Base-by-base conservation (phyloP, 2,329 filamentous ascomycete species). In the Colletotrichum sp. region DNA sequence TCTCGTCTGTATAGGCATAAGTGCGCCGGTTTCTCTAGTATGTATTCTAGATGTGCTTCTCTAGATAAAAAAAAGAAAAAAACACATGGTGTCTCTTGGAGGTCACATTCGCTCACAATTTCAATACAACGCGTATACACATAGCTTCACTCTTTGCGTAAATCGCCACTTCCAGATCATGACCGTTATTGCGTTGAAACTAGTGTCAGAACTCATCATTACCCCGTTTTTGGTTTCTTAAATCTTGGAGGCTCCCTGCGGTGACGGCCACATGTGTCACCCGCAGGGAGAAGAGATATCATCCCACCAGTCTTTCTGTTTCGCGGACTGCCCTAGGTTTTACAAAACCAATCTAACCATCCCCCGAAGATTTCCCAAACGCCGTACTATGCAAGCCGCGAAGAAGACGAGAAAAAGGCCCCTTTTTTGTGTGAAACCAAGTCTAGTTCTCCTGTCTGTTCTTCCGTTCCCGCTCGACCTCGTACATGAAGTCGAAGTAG, bases 401-500 rank as follows among this genome's bases (percentile, higher is more conserved):
- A 84, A 78, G 71, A 77, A 76, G 75, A 76, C 70, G 67, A 73
- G 36, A 76, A 75, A 78, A 68, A 71, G 59, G 59, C 44, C 64
- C 70, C 64, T 52, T 68, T 36, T 68, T 72, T 69, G 19, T 61
- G 64, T 72, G 32, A 63, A 69, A 64, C 74, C 57, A 64, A 69
- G 59, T 68, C 57, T 76, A 76, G 70, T 76, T 76, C 74, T 76
- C 74, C 71, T 76, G 74, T 69, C 74, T 85, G 86, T 90, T 90
- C 82, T 86, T 83, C 78, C 89, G 87, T 89, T 98, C 96, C 86
- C 96, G 91, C 92, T 99, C 97, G 78, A 99, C 97, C 90, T 99
- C 97, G 87, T 98, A 99, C 90, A 95, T 92, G 89, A 99, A 99
- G 87, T 99, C 97, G 86, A 97, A 99, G 91, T 98, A 99, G 78